Conservation (phyloP, 768 basidiomycete species). For the Xerocomus brunneocitrinus region DNA sequence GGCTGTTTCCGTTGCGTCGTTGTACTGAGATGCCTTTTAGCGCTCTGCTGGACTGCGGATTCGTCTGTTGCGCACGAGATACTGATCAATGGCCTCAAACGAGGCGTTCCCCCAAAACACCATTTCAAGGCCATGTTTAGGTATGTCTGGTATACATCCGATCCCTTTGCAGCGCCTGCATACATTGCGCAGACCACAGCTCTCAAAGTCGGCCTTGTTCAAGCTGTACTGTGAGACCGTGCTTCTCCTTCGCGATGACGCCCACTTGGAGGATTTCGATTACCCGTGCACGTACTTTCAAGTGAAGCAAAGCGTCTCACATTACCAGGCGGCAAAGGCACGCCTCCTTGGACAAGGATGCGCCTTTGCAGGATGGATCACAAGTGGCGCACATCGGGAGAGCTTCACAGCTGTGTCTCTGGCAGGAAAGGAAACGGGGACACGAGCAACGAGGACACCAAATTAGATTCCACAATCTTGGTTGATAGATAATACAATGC, state of each 20-base stretch:
- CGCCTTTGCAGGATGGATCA: conserved; percentile 61
- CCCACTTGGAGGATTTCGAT: conserved; percentile 4
- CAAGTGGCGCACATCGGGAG: conserved; percentile 51
- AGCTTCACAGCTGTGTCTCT: conserved; percentile 34
- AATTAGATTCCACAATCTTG: conserved; percentile 3
- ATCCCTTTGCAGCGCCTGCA: background rate
- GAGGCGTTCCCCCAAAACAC: conserved; percentile 72
- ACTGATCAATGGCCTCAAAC: conserved; percentile 73
- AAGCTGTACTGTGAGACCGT: conserved; percentile 37
- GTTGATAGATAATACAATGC: conserved; percentile 8
- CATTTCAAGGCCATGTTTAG: conserved; percentile 57
- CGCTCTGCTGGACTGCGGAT: conserved; percentile 67
- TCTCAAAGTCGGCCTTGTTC: conserved; percentile 54
- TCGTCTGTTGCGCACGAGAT: conserved; percentile 48
- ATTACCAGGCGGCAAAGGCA: conserved; percentile 51
- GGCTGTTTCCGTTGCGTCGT: background rate
- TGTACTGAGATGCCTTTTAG: conserved; percentile 33
- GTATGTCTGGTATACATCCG: conserved; percentile 31
- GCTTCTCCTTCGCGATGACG: conserved; percentile 6
- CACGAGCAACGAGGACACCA: background rate
- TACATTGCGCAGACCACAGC: conserved; percentile 38
- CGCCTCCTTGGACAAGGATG: conserved; percentile 40
- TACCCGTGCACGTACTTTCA: conserved; percentile 39
- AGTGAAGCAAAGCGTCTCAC: conserved; percentile 37
- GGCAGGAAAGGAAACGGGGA: background rate